Evolutionary conservation across 257 asterid genomes (phyloP).

Genomic region (Echites panduratus): DNA sequence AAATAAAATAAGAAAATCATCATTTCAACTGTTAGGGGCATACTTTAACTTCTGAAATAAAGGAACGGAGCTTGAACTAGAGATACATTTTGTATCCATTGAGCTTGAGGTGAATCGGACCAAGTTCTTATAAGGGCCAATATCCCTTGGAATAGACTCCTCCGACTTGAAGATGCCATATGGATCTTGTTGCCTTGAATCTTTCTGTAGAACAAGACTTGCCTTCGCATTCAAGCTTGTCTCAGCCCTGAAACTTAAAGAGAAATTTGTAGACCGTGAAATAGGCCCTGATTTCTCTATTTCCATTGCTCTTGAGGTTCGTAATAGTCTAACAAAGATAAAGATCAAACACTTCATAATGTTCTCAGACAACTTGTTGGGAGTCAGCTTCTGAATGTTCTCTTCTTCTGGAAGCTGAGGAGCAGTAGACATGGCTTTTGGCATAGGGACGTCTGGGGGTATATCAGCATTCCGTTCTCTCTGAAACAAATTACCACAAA

Average conservation of each 20-base stretch:
- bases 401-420: constrained; percentile 62
- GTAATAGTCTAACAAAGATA: constrained; percentile 61
- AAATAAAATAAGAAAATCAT: background rate
- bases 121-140: constrained; percentile 84
- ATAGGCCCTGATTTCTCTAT: constrained; percentile 71
- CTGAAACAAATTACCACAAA: constrained; percentile 24
- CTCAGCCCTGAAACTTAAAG: constrained; percentile 71
- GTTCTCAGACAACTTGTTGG: constrained; percentile 88
- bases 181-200: constrained; percentile 85
- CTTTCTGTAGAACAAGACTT: constrained; percentile 42
- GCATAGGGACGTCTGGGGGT: constrained; percentile 21
- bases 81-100: constrained; percentile 66
- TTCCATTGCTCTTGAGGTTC: constrained; percentile 77
- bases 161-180: constrained; percentile 68
- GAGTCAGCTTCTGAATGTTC: constrained; percentile 54
- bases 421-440: constrained; percentile 30
- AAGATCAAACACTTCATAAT: constrained; percentile 71
- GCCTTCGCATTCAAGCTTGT: constrained; percentile 33
- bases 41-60: constrained; percentile 69
- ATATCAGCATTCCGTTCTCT: constrained; percentile 45
- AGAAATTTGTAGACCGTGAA: constrained; percentile 55
- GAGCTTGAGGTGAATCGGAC: constrained; percentile 57
- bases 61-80: constrained; percentile 50
- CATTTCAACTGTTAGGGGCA: constrained; percentile 8
- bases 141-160: constrained; percentile 65